These are phyloP conservation scores for Angomonas desouzai DNA, from an alignment of 208 protist genomes.

Conservation along the genomic window DNA sequence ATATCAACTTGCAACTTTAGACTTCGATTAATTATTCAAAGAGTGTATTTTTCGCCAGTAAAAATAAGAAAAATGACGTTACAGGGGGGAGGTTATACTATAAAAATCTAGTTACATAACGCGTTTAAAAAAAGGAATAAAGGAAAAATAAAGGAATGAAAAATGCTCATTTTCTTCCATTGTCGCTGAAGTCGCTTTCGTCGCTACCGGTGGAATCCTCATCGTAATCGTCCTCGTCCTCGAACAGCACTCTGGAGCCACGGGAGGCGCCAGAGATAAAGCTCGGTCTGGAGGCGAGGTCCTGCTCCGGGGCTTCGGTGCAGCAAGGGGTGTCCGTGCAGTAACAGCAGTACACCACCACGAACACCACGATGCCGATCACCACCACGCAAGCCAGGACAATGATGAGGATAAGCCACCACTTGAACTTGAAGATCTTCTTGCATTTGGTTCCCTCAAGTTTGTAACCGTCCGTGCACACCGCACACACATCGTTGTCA, in stretches of 20 bases:
- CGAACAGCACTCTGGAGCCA: not conserved
- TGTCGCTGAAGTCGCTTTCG: not conserved
- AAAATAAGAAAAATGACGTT: too few relatives aligned
- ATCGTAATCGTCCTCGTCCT: constrained; percentile 1
- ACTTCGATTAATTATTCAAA: too few relatives aligned
- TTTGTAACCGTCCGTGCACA: not conserved
- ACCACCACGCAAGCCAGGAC: not conserved
- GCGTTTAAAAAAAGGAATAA: too few relatives aligned
- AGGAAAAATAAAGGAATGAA: too few relatives aligned
- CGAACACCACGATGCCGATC: not conserved
- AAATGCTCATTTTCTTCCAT: too few relatives aligned
- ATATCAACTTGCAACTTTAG: too few relatives aligned
- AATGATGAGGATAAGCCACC: constrained; percentile 3
- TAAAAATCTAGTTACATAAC: too few relatives aligned
- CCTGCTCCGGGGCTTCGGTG: not conserved
- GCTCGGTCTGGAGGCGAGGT: not conserved
- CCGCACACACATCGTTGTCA: not conserved
- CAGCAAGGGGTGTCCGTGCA: not conserved
- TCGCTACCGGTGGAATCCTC: not conserved
- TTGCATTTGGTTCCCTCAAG: not conserved
- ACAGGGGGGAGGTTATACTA: too few relatives aligned
- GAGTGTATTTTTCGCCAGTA: too few relatives aligned
- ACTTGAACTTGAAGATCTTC: not conserved
- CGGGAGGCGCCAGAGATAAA: not conserved
- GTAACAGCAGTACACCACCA: constrained; percentile 4